phyloP scores from a whole-genome alignment of 192 early-diverging fungal species.

The Backusella westeae region DNA sequence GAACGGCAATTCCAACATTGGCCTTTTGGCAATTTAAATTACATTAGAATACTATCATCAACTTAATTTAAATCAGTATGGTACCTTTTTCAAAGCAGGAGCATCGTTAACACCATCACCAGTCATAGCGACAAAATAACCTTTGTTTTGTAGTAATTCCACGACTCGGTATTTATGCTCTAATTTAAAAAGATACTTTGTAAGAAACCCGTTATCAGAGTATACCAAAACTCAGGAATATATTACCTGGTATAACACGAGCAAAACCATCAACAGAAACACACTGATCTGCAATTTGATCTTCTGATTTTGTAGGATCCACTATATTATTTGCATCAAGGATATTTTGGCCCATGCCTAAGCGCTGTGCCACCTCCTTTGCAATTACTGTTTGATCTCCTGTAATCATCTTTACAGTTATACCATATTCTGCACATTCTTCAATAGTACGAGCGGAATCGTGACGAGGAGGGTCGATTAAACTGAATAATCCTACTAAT shows the following conservation, averaged over 20 bases:
- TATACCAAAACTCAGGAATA: constrained; percentile 39
- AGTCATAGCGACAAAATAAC: constrained; percentile 66
- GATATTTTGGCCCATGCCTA: constrained; percentile 67
- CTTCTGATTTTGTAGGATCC: constrained; percentile 44
- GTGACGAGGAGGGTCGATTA: constrained; percentile 66
- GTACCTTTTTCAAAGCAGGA: constrained; percentile 72
- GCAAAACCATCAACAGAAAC: constrained; percentile 73
- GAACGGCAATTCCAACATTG: constrained; percentile 79
- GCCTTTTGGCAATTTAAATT: constrained; percentile 26
- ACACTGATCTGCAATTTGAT: constrained; percentile 52
- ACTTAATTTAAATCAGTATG: constrained; percentile 60
- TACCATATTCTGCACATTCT: constrained; percentile 61
- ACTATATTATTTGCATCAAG: constrained; percentile 60
- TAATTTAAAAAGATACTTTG: constrained; percentile 58
- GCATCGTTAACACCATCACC: constrained; percentile 87
- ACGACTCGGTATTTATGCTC: constrained; percentile 79
- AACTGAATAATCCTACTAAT: constrained; percentile 62
- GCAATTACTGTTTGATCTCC: constrained; percentile 75
- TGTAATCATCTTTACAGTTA: constrained; percentile 78
- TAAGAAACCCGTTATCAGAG: neutral
- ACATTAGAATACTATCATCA: constrained; percentile 51
- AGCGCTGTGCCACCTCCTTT: constrained; percentile 68
- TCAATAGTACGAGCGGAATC: constrained; percentile 69
- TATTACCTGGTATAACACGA: constrained; percentile 65
- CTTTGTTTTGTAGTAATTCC: constrained; percentile 63